Evolutionary conservation across 2,329 filamentous ascomycete species (phyloP).

Genomic region (Microdochium paspali): DNA sequence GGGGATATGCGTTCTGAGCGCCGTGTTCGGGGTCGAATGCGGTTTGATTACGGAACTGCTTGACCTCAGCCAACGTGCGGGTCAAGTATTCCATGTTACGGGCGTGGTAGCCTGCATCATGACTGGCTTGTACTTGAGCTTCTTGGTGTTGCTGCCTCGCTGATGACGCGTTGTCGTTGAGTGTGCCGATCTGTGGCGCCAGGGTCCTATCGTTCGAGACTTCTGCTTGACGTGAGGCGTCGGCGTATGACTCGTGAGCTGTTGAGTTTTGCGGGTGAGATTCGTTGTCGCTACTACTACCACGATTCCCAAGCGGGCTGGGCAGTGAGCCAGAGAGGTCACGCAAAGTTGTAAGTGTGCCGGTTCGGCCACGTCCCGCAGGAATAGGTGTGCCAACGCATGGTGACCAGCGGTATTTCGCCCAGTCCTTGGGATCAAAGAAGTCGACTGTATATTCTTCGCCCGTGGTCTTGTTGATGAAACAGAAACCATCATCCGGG

Average conservation of each 20-base stretch:
- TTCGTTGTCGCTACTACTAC: constrained; percentile 26
- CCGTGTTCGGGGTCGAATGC: constrained; percentile 50
- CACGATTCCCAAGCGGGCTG: constrained; percentile 32
- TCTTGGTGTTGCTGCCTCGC: constrained; percentile 13
- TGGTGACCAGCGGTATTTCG: constrained; percentile 67
- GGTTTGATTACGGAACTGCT: constrained; percentile 68
- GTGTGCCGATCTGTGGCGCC: constrained; percentile 35
- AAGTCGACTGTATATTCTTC: constrained; percentile 79
- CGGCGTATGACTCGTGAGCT: constrained; percentile 11
- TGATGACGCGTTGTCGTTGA: constrained; percentile 15
- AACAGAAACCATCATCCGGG: constrained; percentile 80
- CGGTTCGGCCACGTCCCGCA: constrained; percentile 31
- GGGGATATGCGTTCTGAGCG: constrained; percentile 66
- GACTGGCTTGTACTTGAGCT: constrained; percentile 4
- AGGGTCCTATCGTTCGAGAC: constrained; percentile 26
- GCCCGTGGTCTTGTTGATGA: constrained; percentile 72
- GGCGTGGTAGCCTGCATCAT: constrained; percentile 39
- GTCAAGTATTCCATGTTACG: constrained; percentile 55
- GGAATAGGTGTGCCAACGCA: constrained; percentile 63
- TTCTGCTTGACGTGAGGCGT: constrained; percentile 18
- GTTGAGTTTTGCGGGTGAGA: constrained; percentile 8
- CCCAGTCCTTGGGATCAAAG: constrained; percentile 71
- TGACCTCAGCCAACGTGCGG: constrained; percentile 62
- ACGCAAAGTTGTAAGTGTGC: constrained; percentile 34
- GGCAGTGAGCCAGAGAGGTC: constrained; percentile 33